phyloP scores from a whole-genome alignment of 495 filamentous ascomycete species.

The Penicillium psychrofluorescens region DNA sequence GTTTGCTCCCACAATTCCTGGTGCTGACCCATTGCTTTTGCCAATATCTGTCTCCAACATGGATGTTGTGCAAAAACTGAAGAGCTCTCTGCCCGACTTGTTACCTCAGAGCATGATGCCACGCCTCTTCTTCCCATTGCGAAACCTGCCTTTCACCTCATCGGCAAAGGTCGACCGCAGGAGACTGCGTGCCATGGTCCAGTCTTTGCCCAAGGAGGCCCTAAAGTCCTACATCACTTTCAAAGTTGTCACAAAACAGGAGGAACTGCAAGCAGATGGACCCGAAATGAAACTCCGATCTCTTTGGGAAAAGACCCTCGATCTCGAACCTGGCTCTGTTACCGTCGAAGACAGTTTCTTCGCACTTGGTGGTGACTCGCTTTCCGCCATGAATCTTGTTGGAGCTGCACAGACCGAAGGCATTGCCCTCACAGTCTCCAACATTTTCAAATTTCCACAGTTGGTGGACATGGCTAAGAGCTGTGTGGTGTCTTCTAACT shows the following conservation, averaged over 20 bases:
- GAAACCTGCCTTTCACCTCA: slow-evolving; percentile 45
- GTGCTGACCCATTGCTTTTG: slow-evolving; percentile 22
- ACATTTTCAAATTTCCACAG: slow-evolving; percentile 41
- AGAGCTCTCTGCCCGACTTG: slow-evolving; percentile 22
- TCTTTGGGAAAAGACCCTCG: slow-evolving; percentile 32
- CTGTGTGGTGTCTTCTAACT: slow-evolving; percentile 7
- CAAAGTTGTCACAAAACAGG: slow-evolving; percentile 15
- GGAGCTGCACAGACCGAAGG: slow-evolving; percentile 35
- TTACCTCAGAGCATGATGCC: slow-evolving; percentile 55
- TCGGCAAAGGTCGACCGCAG: slow-evolving; percentile 59
- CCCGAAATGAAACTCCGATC: slow-evolving; percentile 24
- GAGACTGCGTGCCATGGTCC: slow-evolving; percentile 36
- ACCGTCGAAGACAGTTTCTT: slow-evolving; percentile 44
- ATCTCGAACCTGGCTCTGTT: slow-evolving; percentile 31
- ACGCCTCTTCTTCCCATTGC: slow-evolving; percentile 51
- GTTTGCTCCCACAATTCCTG: slow-evolving; percentile 10
- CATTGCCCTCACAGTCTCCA: slow-evolving; percentile 40
- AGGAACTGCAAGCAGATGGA: slow-evolving; percentile 16
- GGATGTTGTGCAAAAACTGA: slow-evolving; percentile 25
- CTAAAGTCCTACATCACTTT: slow-evolving; percentile 34
- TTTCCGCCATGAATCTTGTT: slow-evolving; percentile 49
- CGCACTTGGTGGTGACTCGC: slow-evolving; percentile 47
- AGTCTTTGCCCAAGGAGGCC: slow-evolving; percentile 30
- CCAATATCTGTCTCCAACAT: slow-evolving; percentile 24
- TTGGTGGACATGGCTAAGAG: slow-evolving; percentile 41